Base-by-base conservation (phyloP, 305 asterid genomes). In the Striga hermonthica region DNA sequence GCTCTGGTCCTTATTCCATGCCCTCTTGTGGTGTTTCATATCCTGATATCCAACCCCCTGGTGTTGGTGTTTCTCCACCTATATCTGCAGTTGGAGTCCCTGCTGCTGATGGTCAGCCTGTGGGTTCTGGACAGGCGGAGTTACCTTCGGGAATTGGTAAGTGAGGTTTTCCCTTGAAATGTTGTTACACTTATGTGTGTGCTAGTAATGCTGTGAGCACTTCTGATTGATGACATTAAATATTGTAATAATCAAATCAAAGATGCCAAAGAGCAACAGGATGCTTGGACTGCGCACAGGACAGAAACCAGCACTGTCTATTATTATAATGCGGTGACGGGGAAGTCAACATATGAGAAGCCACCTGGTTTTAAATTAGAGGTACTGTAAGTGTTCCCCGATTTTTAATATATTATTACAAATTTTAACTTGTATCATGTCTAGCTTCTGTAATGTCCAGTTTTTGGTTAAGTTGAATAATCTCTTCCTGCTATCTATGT, bases 281-380 rank as follows among this genome's bases (percentile, higher is more conserved):
- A 86, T 70, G 82, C 88, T 75, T 93, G 99, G 97, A 86, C 97
- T 36, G 90, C 96, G 4, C 99, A 93, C 80, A 80, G 91, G 89
- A 76, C 95, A 35, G 97, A 86, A 77, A 73, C 87, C 68, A 97
- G 97, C 78, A 76, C 79, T 61, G 73, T 85, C 34, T 93, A 93
- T 84, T 90, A 93, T 72, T 93, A 93, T 80, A 90, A 90, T 79
- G 82, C 99, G 50, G 64, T 86, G 81, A 83, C 97, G 0, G 85
- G 96, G 79, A 86, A 83, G 78, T 93, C 99, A 60, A 93, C 99
- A 10, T 93, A 93, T 75, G 91, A 83, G 80, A 90, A 79, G 75
- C 99, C 99, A 64, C 62, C 81, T 57, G 84, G 81, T 47, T 90
- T 93, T 80, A 85, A 70, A 68, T 92, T 90, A 74, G 97, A 93